Base-by-base conservation (phyloP, 2,329 filamentous ascomycete species). In the Teratosphaeria viscida region DNA sequence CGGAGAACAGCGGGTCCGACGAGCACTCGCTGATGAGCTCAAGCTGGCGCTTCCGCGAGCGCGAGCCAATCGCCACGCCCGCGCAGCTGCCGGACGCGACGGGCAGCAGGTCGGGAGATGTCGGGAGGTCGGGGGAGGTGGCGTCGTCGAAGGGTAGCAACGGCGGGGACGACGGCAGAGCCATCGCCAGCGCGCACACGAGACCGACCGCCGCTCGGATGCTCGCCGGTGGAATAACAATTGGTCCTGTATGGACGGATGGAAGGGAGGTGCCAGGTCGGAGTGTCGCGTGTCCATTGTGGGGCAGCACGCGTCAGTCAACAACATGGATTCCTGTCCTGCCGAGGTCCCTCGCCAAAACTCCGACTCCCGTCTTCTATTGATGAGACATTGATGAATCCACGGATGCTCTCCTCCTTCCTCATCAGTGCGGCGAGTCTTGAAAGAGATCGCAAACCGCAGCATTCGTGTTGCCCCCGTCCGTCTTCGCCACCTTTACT, bases 1-100 rank as follows among this genome's bases (percentile, higher is more conserved):
- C 87, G 70, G 85, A 89, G 72, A 90, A 90, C 29, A 89, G 81
- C 3, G 86, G 85, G 67, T 59, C 90, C 87, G 34, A 39, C 5
- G 63, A 64, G 7, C 19, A 19, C 1, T 49, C 43, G 43, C 43
- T 49, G 43, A 49, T 49, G n/a, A 49, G 43, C 43, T 49, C 43
- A 27, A 69, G 64, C 39, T 64, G 67, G 35, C 71, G 67, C 59
- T 73, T 74, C n/a, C 70, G 43, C 8, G 43, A 49, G 8, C 43
- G 43, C 43, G 67, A 53, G 57, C 55, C 29, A 52, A 37, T 43
- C 61, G n/a, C 53, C 54, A 27, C 60, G 56, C 49, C 39, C 26
- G 39, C 52, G 60, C 43, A 35, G 63, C 52, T 26, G 58, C 61
- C 27, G 23, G 61, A 60, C 52, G 52, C 55, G 32, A 63, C 57